Evolutionary conservation across 2,329 filamentous ascomycete species (phyloP).

Genomic region (Pseudopyrenochaeta lycopersici): DNA sequence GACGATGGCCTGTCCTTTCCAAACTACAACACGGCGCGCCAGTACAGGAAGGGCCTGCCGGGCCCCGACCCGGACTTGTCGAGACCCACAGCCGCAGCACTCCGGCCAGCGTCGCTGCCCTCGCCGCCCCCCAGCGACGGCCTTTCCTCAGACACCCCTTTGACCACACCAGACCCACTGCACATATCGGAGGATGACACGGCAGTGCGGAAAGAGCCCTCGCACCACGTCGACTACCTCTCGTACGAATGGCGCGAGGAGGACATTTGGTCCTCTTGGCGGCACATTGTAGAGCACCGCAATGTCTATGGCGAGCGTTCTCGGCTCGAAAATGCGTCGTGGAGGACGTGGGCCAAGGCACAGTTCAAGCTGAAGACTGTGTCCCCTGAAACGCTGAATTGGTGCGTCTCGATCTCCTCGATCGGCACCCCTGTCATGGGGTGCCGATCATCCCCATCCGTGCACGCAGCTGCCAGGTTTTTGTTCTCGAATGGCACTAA

Average conservation of each 20-base stretch:
- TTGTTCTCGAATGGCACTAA: conserved; percentile 38
- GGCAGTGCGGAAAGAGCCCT: conserved; percentile 76
- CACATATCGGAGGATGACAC: conserved; percentile 78
- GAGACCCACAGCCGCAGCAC: conserved; percentile 44
- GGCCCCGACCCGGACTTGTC: conserved; percentile 41
- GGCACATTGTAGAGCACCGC: conserved; percentile 84
- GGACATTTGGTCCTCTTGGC: conserved; percentile 97
- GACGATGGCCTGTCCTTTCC: conserved; percentile 58
- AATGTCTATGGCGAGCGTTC: conserved; percentile 82
- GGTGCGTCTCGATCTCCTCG: conserved; percentile 65
- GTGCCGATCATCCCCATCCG: conserved; percentile 40
- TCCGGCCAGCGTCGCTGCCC: conserved; percentile 52
- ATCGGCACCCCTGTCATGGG: conserved; percentile 31
- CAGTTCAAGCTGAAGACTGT: conserved; percentile 89
- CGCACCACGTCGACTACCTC: conserved; percentile 92
- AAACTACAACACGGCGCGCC: conserved; percentile 45
- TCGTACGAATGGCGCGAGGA: conserved; percentile 94
- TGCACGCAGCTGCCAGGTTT: conserved; percentile 26
- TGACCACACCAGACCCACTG: conserved; percentile 65
- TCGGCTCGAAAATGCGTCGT: conserved; percentile 92
- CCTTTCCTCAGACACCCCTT: conserved; percentile 49
- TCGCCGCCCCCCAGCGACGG: conserved; percentile 64
- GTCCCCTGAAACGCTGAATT: conserved; percentile 91
- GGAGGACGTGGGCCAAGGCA: conserved; percentile 95
- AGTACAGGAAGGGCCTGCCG: conserved; percentile 21